Percentiles rank a stretch among this genome's conserved stretches.
Conservation (phyloP, 345 rosid genomes). For the Ceriops decandra region DNA sequence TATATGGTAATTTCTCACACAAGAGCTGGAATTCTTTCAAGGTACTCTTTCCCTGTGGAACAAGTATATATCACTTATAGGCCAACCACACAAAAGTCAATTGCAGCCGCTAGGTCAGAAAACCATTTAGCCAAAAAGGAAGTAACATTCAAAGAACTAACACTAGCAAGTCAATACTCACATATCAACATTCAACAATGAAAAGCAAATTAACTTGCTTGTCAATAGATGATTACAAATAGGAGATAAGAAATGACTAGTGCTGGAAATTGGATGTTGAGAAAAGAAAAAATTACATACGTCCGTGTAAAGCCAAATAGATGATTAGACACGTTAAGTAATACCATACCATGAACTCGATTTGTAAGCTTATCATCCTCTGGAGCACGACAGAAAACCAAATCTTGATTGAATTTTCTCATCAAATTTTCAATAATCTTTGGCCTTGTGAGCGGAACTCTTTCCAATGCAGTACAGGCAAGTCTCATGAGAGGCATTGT, state of each 20-base stretch:
- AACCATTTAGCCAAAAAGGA: not conserved
- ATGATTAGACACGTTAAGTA: not conserved
- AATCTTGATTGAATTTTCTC: slow-evolving; percentile 73
- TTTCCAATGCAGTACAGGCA: slow-evolving; percentile 92
- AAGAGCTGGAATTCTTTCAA: too few relatives aligned
- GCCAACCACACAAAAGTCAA: not conserved
- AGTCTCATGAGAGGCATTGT: slow-evolving; percentile 97
- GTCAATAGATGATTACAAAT: not conserved
- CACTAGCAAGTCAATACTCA: not conserved
- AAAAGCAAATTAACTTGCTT: not conserved
- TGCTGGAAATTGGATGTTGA: not conserved
- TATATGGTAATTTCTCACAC: too few relatives aligned
- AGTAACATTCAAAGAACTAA: not conserved
- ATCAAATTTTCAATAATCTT: slow-evolving; percentile 59
- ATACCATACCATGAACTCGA: slow-evolving; percentile 53
- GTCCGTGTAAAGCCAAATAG: not conserved
- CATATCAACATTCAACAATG: not conserved
- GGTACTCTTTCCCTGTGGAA: not conserved
- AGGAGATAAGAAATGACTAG: not conserved
- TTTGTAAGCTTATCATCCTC: slow-evolving; percentile 57
- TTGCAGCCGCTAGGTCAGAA: not conserved
- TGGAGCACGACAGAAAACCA: slow-evolving; percentile 83
- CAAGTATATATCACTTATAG: not conserved
- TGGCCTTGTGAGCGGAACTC: slow-evolving; percentile 80
- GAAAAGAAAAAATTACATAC: not conserved